A percentile compares a stretch with the other conserved stretches of the same genome.
These are phyloP conservation scores for Thymus mandschuricus DNA, from an alignment of 257 asterid species.

Conservation along the genomic window DNA sequence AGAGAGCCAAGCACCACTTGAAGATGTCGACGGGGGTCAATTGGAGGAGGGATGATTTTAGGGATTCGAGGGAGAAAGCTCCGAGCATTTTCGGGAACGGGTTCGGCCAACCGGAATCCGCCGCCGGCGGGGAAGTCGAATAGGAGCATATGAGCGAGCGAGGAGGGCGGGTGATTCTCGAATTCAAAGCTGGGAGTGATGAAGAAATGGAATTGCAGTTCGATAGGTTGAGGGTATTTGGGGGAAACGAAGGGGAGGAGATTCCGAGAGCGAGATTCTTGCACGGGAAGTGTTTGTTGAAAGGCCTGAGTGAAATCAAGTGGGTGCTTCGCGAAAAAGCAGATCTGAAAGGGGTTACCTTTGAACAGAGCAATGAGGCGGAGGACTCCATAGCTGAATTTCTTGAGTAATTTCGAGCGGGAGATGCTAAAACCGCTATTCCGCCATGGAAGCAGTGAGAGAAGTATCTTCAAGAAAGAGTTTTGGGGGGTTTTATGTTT, in stretches of 20 bases:
- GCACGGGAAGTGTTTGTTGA: constrained; percentile 53
- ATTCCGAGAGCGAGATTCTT: constrained; percentile 31
- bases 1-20: constrained; percentile 63
- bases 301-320: constrained; percentile 51
- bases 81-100: constrained; percentile 22
- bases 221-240: not conserved
- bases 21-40: constrained; percentile 63
- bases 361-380: constrained; percentile 50
- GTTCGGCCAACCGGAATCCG: constrained; percentile 34
- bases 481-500: too few species aligned
- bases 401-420: constrained; percentile 11
- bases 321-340: constrained; percentile 18
- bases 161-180: constrained; percentile 30
- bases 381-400: constrained; percentile 53
- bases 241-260: constrained; percentile 15
- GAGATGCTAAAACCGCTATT: constrained; percentile 20
- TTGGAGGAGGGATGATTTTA: constrained; percentile 51
- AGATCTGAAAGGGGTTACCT: constrained; percentile 50
- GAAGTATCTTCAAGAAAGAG: too few species aligned
- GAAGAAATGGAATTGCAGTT: constrained; percentile 13
- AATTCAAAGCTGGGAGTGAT: constrained; percentile 18
- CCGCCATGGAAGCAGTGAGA: constrained; percentile 29
- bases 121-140: constrained; percentile 38
- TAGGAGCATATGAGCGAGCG: constrained; percentile 43
- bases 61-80: constrained; percentile 47